Base-by-base conservation (phyloP, 192 early-diverging fungal genomes). In the Podila epicladia region DNA sequence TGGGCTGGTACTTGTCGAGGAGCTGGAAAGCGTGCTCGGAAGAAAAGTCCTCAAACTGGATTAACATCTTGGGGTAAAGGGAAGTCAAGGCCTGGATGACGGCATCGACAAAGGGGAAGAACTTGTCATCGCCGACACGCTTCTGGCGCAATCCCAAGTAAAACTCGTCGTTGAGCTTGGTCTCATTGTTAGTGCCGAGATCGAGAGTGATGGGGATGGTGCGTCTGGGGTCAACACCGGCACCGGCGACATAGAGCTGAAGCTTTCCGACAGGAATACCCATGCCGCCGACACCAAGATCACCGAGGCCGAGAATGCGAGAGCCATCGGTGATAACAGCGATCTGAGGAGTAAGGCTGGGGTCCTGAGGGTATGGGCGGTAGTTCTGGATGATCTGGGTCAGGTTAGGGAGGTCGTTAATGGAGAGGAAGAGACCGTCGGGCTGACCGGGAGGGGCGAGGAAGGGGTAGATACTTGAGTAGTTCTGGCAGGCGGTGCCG, bases 31-130 rank as follows among this genome's bases (percentile, higher is more conserved):
- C 94, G 61, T 98, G 95, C 71, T 96, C 95, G 12, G 94, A 93
- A 28, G 94, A 95, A 71, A 96, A 99, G 78, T 99, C 97, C 84
- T 99, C 97, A 62, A 97, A 98, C 85, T 99, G 97, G 61, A 99
- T 92, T 26, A 99, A 87, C 72, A 96, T 77, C 50, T 90, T 82
- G 11, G 95, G 95, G 87, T 93, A 96, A 28, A 91, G 88, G 8
- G 68, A 71, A 32, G 84, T 87, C 31, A 98, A 77, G 22, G 91
- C 87, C 41, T 82, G 71, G 75, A 98, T 88, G 38, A 97, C 93
- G 75, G 91, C 89, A 67, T 98, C 97, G 48, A 97, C 86, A 62
- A 93, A 95, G 4, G 80, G 87, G 82, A 91, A 96, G 84, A 97
- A 98, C 83, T 86, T 72, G 35, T 88, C 89, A 64, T 90, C 91